Base-by-base conservation (phyloP, 2,329 filamentous ascomycete genomes). In the Calonectria honghensis region DNA sequence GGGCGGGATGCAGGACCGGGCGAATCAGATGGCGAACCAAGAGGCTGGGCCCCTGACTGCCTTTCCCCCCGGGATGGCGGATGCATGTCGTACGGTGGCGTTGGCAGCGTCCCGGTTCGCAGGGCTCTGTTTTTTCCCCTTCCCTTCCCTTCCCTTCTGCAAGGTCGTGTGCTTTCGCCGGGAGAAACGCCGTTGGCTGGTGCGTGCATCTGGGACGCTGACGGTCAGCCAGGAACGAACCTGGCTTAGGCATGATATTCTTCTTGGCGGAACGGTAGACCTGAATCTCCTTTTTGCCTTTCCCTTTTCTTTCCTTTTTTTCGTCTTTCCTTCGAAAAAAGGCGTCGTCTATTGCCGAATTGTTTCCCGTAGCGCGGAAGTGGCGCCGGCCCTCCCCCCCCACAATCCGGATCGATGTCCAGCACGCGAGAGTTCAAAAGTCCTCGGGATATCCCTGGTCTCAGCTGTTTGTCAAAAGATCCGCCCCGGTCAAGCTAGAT, bases 21-120 rank as follows among this genome's bases (percentile, higher is more conserved):
- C 57, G 57, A 63, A 63, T 63, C 57, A 63, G 57, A 41, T 2
- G 14, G 57, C 35, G 57, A 35, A 63, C 57, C 57, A 63, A 63
- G 37, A 16, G 37, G 57, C 57, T 29, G 57, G 14, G 35, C 57
- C 57, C 57, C 35, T 63, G 35, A 37, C 27, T 63, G 57, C 35
- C 35, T 41, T 63, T 31, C 18, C 24, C 37, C 37, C n/a, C 45
- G 16, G 18, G 20, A 61, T 39, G 57, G 35, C 35, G 32, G 41
- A 61, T 61, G 57, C 57, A 41, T 63, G 37, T 63, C 57, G 57
- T 63, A 63, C 35, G 57, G 57, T 63, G 57, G 35, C 57, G 57
- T 61, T 27, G 32, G 20, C 32, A 37, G 54, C 32, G n/a, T 35
- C 54, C 32, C n/a, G 57, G 57, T 27, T 39, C 35, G 31, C 32